Evolutionary conservation across 768 basidiomycete genomes (phyloP).

Genomic region (Dioszegia hungarica): DNA sequence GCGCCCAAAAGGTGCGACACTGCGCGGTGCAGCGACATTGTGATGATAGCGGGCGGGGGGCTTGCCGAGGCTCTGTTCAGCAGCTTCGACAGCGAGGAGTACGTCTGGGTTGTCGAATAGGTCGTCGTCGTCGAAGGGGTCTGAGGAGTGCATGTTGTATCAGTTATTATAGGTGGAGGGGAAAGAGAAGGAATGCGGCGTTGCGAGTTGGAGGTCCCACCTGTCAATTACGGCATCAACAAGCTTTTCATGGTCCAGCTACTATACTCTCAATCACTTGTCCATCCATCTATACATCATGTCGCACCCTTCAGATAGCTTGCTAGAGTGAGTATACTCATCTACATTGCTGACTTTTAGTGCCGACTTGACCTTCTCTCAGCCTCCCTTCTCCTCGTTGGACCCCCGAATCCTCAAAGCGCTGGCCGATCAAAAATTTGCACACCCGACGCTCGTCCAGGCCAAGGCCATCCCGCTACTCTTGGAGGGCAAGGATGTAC

Average conservation of each 20-base stretch:
- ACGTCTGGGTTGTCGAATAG: slow-evolving; percentile 27
- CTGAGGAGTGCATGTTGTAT: slow-evolving; percentile 11
- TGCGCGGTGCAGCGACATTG: slow-evolving; percentile 23
- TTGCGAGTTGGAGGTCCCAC: background rate
- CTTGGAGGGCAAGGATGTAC: slow-evolving; percentile 78
- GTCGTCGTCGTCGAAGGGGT: slow-evolving; percentile 37
- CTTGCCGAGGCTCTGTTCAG: slow-evolving; percentile 20
- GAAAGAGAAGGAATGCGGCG: background rate
- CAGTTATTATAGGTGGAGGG: background rate
- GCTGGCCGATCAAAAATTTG: slow-evolving; percentile 83
- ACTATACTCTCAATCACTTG: no score
- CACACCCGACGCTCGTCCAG: slow-evolving; percentile 87
- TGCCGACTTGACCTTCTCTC: slow-evolving; percentile 44
- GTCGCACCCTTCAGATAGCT: background rate
- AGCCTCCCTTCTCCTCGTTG: slow-evolving; percentile 64
- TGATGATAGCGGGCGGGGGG: slow-evolving; percentile 27
- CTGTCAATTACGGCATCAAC: background rate
- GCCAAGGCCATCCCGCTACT: slow-evolving; percentile 86
- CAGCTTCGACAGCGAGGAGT: slow-evolving; percentile 18
- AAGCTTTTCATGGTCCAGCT: no score
- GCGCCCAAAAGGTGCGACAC: slow-evolving; percentile 5
- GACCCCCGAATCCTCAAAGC: slow-evolving; percentile 81
- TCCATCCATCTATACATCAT: background rate
- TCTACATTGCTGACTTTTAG: no score
- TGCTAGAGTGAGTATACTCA: background rate